These are phyloP conservation scores for Boletus barrowsii DNA, from an alignment of 768 basidiomycete species.

Conservation along the genomic window DNA sequence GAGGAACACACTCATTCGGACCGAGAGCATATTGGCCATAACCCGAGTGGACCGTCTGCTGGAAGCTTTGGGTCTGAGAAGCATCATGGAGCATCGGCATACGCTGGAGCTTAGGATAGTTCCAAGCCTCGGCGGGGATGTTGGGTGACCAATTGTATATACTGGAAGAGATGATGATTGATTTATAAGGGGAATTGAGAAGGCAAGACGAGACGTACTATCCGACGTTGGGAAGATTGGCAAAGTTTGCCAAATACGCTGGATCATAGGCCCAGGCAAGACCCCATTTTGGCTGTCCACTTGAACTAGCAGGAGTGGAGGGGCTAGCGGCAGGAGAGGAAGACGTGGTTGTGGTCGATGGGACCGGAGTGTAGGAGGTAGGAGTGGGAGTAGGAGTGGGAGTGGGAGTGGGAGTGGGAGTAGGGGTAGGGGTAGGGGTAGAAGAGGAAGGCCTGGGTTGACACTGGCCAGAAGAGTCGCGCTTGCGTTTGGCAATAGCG, in stretches of 20 bases:
- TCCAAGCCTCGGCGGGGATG: background rate
- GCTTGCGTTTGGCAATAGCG: slow-evolving; percentile 49
- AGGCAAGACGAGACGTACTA: slow-evolving; percentile 33
- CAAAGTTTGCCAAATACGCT: slow-evolving; percentile 45
- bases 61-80: slow-evolving; percentile 42
- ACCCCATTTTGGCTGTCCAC: slow-evolving; percentile 47
- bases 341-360: slow-evolving; percentile 9
- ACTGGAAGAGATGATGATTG: slow-evolving; percentile 27
- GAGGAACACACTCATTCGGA: slow-evolving; percentile 66
- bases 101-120: background rate
- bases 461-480: slow-evolving; percentile 50
- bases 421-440: background rate
- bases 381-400: background rate
- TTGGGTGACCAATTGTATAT: slow-evolving; percentile 60
- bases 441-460: slow-evolving; percentile 44
- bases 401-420: background rate
- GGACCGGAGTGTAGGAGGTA: background rate
- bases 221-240: slow-evolving; percentile 33
- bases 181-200: background rate
- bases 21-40: slow-evolving; percentile 54
- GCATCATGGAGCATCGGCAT: slow-evolving; percentile 49
- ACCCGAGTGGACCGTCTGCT: slow-evolving; percentile 41
- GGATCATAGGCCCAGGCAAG: slow-evolving; percentile 43
- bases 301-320: background rate
- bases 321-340: background rate